Evolutionary conservation across 371 early-diverging fungal species (phyloP).

Genomic region (Dinochytrium kinnereticum): DNA sequence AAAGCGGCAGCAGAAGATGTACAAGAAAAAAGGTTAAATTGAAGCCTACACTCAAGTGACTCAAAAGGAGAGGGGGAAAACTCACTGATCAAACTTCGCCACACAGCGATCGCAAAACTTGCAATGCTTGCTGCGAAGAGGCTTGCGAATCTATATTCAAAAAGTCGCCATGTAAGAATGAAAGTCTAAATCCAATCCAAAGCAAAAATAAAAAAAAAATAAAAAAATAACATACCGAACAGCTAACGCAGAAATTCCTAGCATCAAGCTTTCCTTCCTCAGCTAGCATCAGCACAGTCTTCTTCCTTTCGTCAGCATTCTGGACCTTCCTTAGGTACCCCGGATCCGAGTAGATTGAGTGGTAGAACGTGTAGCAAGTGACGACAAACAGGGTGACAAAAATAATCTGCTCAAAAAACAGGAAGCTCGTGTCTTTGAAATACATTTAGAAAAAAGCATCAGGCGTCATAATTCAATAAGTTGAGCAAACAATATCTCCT

Average conservation of each 20-base stretch:
- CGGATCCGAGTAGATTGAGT: conserved; percentile 76
- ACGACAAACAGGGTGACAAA: conserved; percentile 63
- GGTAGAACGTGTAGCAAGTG: conserved; percentile 75
- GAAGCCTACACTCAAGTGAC: neutral
- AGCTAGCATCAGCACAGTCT: conserved; percentile 68
- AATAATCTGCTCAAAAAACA: conserved; percentile 64
- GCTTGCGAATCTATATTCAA: conserved; percentile 72
- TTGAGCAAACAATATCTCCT: no score
- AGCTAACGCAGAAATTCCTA: conserved; percentile 80
- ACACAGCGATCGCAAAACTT: conserved; percentile 95
- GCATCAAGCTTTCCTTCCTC: conserved; percentile 72
- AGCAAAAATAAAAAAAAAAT: neutral
- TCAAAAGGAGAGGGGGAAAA: conserved; percentile 2
- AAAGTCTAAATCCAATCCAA: neutral
- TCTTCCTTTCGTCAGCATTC: conserved; percentile 33
- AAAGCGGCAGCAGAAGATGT: neutral
- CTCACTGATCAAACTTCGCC: conserved; percentile 96
- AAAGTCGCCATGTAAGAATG: conserved; percentile 1
- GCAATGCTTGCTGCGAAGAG: conserved; percentile 98
- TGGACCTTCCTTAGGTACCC: conserved; percentile 71
- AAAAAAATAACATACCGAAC: conserved; percentile 37
- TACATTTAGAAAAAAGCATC: no score
- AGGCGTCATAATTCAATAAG: no score
- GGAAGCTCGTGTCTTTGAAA: conserved; percentile 73
- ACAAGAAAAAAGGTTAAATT: no score